A percentile compares a stretch with the other conserved stretches of the same genome.
These are phyloP conservation scores for Amanita pseudoporphyria DNA, from an alignment of 768 basidiomycete genomes.

Conservation along the genomic window DNA sequence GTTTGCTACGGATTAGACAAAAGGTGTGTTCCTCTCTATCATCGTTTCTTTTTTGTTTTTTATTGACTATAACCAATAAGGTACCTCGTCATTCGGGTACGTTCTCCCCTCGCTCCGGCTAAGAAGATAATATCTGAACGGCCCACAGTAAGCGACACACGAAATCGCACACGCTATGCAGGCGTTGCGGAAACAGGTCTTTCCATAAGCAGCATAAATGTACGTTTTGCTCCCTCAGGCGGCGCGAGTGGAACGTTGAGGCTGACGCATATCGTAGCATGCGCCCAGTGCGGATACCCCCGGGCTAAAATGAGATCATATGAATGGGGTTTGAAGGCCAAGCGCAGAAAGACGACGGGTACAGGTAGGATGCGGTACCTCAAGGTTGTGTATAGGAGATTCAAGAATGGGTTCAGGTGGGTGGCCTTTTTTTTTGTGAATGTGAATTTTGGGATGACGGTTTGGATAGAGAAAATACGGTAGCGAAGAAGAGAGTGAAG, in stretches of 20 bases:
- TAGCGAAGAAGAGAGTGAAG: slow-evolving; percentile 78
- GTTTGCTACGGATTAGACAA: slow-evolving; percentile 47
- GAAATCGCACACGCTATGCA: slow-evolving; percentile 95
- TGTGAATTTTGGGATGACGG: neutral
- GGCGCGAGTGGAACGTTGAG: neutral
- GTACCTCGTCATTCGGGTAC: slow-evolving; percentile 94
- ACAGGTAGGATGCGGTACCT: slow-evolving; percentile 94
- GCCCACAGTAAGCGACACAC: slow-evolving; percentile 84
- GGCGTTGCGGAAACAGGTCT: slow-evolving; percentile 90
- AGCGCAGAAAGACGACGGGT: slow-evolving; percentile 99
- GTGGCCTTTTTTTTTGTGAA: slow-evolving; percentile 10
- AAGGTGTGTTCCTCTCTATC: slow-evolving; percentile 47
- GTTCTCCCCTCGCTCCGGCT: slow-evolving; percentile 21
- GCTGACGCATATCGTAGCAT: slow-evolving; percentile 43
- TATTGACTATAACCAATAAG: slow-evolving; percentile 26
- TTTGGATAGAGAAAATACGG: slow-evolving; percentile 69
- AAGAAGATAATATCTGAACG: neutral
- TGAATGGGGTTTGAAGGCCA: slow-evolving; percentile 98
- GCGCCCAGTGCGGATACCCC: slow-evolving; percentile 95
- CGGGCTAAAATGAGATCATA: slow-evolving; percentile 91
- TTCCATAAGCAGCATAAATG: slow-evolving; percentile 99
- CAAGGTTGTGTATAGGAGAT: slow-evolving; percentile 86
- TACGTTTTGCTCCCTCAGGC: slow-evolving; percentile 26
- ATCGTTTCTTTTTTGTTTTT: no score
- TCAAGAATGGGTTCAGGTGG: slow-evolving; percentile 98